phyloP scores from a whole-genome alignment of 257 asterid genomes.

The Solanum medicagineum region DNA sequence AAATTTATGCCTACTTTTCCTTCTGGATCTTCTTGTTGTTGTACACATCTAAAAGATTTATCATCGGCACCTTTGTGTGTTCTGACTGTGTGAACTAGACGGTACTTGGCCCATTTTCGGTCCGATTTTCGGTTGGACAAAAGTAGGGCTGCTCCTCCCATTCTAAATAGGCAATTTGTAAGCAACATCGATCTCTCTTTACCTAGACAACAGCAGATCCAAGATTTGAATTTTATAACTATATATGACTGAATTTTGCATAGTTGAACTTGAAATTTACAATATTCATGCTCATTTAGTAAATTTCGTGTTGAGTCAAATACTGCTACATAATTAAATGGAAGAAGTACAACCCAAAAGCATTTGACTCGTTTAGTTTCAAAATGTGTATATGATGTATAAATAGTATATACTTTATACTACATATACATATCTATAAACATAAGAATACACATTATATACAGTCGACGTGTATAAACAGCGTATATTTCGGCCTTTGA shows the following conservation, averaged over 20 bases:
- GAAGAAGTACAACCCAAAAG: neutral
- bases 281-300: neutral
- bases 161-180: conserved; percentile 17
- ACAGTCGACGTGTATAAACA: no score
- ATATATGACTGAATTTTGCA: neutral
- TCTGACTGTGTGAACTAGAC: conserved; percentile 32
- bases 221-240: neutral
- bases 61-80: conserved; percentile 45
- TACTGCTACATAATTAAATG: neutral
- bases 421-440: neutral
- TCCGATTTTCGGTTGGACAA: conserved; percentile 6
- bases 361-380: neutral
- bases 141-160: conserved; percentile 22
- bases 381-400: neutral
- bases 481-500: neutral
- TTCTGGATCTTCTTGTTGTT: conserved; percentile 44
- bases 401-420: neutral
- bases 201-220: neutral
- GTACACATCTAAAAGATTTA: conserved; percentile 35
- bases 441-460: neutral
- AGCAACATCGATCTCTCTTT: conserved; percentile 21
- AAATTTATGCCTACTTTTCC: conserved; percentile 40
- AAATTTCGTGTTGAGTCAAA: neutral
- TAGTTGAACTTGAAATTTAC: neutral
- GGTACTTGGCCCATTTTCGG: conserved; percentile 22